These are phyloP conservation scores for Podaxis sp. DNA, from an alignment of 768 basidiomycete species.

Conservation along the genomic window DNA sequence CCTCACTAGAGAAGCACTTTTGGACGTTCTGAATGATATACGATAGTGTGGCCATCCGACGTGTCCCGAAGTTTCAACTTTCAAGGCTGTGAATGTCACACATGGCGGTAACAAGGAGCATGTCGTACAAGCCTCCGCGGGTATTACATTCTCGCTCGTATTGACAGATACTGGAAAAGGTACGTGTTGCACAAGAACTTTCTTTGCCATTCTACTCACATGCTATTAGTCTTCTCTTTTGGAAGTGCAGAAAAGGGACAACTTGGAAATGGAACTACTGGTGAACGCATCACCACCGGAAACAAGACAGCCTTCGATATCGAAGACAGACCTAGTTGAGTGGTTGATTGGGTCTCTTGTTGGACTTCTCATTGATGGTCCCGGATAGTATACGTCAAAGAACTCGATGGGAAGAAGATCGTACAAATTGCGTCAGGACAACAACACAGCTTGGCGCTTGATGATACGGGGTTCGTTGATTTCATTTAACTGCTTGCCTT, in stretches of 20 bases:
- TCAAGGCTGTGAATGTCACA: conserved; percentile 58
- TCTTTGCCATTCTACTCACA: conserved; percentile 1
- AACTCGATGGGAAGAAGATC: conserved; percentile 74
- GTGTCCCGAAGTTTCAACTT: conserved; percentile 60
- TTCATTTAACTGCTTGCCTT: background rate
- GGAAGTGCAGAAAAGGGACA: conserved; percentile 94
- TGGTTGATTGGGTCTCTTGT: background rate
- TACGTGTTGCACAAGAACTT: conserved; percentile 22
- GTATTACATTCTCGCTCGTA: conserved; percentile 79
- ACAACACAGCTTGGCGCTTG: conserved; percentile 83
- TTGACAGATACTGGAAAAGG: conserved; percentile 82
- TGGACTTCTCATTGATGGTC: background rate
- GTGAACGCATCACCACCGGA: conserved; percentile 85
- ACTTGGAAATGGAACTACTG: conserved; percentile 87
- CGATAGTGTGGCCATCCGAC: conserved; percentile 67
- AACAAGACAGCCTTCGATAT: conserved; percentile 84
- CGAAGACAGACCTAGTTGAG: conserved; percentile 62
- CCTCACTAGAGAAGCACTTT: background rate
- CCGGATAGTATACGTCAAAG: conserved; percentile 63
- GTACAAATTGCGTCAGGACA: conserved; percentile 80
- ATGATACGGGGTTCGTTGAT: conserved; percentile 62
- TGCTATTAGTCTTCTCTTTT: conserved; percentile 68
- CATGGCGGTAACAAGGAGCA: conserved; percentile 57
- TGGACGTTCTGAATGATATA: background rate
- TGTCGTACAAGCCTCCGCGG: conserved; percentile 72